These are phyloP conservation scores for Pseudozyma thailandica DNA, from an alignment of 1,284 basidiomycete species.

Conservation along the genomic window DNA sequence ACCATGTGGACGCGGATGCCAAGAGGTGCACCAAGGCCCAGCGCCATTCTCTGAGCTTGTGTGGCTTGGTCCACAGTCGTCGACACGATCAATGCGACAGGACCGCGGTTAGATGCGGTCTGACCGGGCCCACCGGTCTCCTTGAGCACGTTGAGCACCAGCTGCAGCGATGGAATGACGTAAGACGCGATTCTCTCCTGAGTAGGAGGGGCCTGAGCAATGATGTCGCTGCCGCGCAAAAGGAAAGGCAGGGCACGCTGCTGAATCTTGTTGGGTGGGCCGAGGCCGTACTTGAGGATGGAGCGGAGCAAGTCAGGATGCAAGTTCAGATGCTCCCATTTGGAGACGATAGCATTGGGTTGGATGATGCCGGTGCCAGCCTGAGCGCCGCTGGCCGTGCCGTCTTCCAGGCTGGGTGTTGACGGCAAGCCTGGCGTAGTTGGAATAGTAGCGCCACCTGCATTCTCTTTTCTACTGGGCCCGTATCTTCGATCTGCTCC, in stretches of 20 bases:
- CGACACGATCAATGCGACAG: slow-evolving; percentile 78
- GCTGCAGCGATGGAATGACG: slow-evolving; percentile 64
- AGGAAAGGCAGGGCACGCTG: slow-evolving; percentile 95
- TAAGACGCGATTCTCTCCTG: slow-evolving; percentile 98
- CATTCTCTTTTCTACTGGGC: slow-evolving; percentile 18
- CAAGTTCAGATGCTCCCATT: slow-evolving; percentile 93
- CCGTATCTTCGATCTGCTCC: slow-evolving; percentile 21
- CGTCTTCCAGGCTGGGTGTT: slow-evolving; percentile 31
- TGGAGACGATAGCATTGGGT: slow-evolving; percentile 83
- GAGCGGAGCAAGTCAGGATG: slow-evolving; percentile 87
- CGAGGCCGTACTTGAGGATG: slow-evolving; percentile 92
- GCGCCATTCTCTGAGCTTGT: slow-evolving; percentile 95
- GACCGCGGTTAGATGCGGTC: slow-evolving; percentile 69
- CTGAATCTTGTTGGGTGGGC: slow-evolving; percentile 98
- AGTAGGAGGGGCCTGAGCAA: slow-evolving; percentile 96
- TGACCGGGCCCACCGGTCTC: slow-evolving; percentile 39
- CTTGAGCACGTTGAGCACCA: slow-evolving; percentile 53
- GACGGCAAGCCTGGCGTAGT: slow-evolving; percentile 11
- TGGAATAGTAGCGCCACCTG: not conserved
- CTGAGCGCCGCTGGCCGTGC: slow-evolving; percentile 3
- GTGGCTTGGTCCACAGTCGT: slow-evolving; percentile 98
- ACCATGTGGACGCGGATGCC: slow-evolving; percentile 62
- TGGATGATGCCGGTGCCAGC: slow-evolving; percentile 75
- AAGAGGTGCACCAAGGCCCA: slow-evolving; percentile 84
- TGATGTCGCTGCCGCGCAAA: slow-evolving; percentile 90